phyloP scores from a whole-genome alignment of 73 alveolate species.

The Stentor coeruleus region DNA sequence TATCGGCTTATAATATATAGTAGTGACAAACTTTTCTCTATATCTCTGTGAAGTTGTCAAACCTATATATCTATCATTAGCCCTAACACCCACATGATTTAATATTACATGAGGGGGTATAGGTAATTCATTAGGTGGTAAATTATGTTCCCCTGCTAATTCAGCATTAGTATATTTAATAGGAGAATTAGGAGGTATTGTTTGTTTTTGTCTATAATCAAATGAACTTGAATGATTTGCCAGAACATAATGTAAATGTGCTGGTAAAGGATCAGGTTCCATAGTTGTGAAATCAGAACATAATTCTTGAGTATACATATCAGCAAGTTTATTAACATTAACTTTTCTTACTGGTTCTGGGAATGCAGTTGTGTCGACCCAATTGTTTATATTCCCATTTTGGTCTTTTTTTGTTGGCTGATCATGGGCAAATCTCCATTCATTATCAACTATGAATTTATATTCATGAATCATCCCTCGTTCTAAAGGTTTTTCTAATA shows the following conservation, averaged over 20 bases:
- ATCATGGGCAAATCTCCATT: constrained; percentile 97
- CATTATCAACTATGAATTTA: constrained; percentile 92
- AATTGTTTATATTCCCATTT: constrained; percentile 78
- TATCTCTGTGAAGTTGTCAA: constrained; percentile 53
- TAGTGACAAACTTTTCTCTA: constrained; percentile 50
- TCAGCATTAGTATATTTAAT: constrained; percentile 18
- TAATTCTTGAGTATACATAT: constrained; percentile 14
- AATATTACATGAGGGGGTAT: constrained; percentile 25
- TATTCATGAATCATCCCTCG: constrained; percentile 78
- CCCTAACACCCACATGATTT: constrained; percentile 20
- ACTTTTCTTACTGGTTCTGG: constrained; percentile 12
- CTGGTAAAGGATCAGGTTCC: constrained; percentile 29
- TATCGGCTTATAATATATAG: constrained; percentile 50
- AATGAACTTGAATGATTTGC: constrained; percentile 22
- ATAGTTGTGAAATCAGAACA: constrained; percentile 19
- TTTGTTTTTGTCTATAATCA: constrained; percentile 22
- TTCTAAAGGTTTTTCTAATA: constrained; percentile 22
- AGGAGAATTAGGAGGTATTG: constrained; percentile 17
- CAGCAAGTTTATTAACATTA: neutral
- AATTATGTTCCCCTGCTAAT: constrained; percentile 31
- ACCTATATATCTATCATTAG: constrained; percentile 1
- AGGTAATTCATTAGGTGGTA: constrained; percentile 30
- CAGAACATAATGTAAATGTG: constrained; percentile 9
- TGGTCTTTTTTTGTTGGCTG: constrained; percentile 76
- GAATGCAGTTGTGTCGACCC: constrained; percentile 58